Evolutionary conservation across 2,329 filamentous ascomycete species (phyloP), one percentile per base, ranked within the genome.

Genomic region (Ascochyta rabiei): DNA sequence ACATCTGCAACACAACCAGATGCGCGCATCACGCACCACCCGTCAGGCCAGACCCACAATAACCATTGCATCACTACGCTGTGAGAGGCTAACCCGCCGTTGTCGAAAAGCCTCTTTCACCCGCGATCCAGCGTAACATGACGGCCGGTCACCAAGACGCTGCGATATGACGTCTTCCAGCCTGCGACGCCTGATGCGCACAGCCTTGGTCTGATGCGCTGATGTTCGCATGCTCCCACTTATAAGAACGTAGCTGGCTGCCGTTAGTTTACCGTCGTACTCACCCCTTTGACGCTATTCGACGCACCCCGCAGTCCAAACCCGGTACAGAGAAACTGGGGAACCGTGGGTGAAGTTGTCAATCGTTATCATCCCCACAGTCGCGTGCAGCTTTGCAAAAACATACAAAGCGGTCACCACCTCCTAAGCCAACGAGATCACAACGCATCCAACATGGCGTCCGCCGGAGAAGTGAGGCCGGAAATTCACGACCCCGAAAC

Each of bases 401-500:
- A 13, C 12, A 30, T 13, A 30, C 9, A 5, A 38, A 37, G 16
- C 24, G 18, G 23, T 28, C 15, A 26, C 16, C 18, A 40, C 2
- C 24, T 13, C 7, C 13, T 6, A 21, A 16, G 2, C n/a, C 15
- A 26, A 31, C 24, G 4, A 21, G 24, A 21, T 9, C 16, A 21
- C 12, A 6, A 21, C 9, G 6, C 9, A 5, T 19, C 21, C 40
- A 50, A 16, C 41, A 55, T 55, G 52, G 46, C 52, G 34, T 50
- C 52, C 30, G 46, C 52, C 18, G 47, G 30, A 19, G 46, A 55
- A 23, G 43, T 56, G 13, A 50, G 19, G 33, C 62, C 62, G 12
- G 44, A 59, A 6, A 57, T 64, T 21, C 59, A 67, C 48, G 64
- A 64, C 18, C 28, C 60, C n/a, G 49, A 64, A 5, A 56, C 53